Evolutionary conservation across 495 filamentous ascomycete genomes (phyloP), one percentile per base, ranked within the genome.

Genomic region (Aspergillus coremiiformis): DNA sequence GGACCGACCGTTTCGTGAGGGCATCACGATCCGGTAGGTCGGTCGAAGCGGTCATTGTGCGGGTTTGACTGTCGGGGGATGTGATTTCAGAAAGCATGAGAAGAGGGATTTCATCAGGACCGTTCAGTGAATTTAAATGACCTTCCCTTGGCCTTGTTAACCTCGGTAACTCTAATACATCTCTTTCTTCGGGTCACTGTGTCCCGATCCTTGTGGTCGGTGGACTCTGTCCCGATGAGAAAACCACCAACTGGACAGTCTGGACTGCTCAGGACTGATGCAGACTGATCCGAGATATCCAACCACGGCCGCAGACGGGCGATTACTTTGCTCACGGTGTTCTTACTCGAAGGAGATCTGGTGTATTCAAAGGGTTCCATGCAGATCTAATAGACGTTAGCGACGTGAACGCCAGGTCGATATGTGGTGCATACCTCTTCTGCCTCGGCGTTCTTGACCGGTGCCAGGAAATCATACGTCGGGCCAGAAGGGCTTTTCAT

Each of bases 1-100:
- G 83, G 20, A 87, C 58, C n/a, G 72, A 55, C 15, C 81, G 78
- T 12, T 80, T 75, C 6, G 69, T 73, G 24, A 87, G 77, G 37
- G 79, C 75, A 9, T 72, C 61, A 44, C 73, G 72, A 8, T 44
- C 55, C 9, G 53, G 41, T 12, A 62, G 19, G 11, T 39, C 51
- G 1, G 11, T n/a, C 5, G 32, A 5, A 12, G 32, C 32, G n/a
- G 32, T 14, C 29, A 35, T 35, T 35, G 12, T 35, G 32, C 11
- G 24, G 8, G 24, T 27, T n/a, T n/a, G n/a, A n/a, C n/a, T n/a
- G n/a, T n/a, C n/a, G n/a, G n/a, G n/a, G 24, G 24, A 27, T 27
- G 24, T 27, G 24, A n/a, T n/a, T n/a, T n/a, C n/a, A n/a, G n/a
- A n/a, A n/a, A n/a, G n/a, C n/a, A n/a, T n/a, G n/a, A n/a, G n/a